Evolutionary conservation across 495 filamentous ascomycete species (phyloP).

Genomic region (Rhizodiscina lignyota): DNA sequence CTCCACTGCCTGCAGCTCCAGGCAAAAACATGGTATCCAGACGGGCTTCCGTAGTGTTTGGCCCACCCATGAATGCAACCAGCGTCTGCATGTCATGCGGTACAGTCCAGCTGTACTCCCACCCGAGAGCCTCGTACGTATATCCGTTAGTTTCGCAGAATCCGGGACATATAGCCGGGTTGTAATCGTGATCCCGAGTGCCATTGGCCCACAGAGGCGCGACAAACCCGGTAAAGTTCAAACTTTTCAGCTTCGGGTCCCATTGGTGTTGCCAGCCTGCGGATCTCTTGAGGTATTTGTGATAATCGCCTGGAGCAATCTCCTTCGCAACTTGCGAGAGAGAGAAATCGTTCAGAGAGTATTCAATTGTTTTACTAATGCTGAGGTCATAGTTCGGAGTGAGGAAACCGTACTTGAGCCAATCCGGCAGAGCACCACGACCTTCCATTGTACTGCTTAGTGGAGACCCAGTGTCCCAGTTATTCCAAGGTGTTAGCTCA

Average conservation of each 20-base stretch:
- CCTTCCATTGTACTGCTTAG: constrained; percentile 55
- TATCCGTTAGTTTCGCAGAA: constrained; percentile 53
- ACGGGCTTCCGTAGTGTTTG: constrained; percentile 37
- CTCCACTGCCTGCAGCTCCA: too few species aligned
- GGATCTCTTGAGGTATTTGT: constrained; percentile 46
- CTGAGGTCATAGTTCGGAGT: constrained; percentile 43
- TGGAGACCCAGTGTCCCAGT: too few species aligned
- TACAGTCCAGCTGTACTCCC: constrained; percentile 53
- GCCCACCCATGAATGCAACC: constrained; percentile 40
- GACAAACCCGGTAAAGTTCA: constrained; percentile 46
- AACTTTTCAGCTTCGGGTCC: constrained; percentile 36
- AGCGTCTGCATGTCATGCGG: constrained; percentile 50
- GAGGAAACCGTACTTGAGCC: constrained; percentile 46
- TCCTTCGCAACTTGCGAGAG: constrained; percentile 43
- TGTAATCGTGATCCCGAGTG: constrained; percentile 35
- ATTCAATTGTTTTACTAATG: constrained; percentile 51
- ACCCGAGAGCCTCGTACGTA: constrained; percentile 48
- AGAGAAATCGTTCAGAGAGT: constrained; percentile 47
- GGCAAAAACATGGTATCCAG: constrained; percentile 49
- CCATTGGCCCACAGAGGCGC: constrained; percentile 39
- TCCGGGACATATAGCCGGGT: constrained; percentile 43
- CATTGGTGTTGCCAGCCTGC: constrained; percentile 61
- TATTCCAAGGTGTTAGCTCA: not conserved
- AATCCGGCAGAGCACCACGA: constrained; percentile 53
- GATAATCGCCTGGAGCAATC: constrained; percentile 32